phyloP scores from a whole-genome alignment of 495 filamentous ascomycete species.

The Aspergillus asperescens region DNA sequence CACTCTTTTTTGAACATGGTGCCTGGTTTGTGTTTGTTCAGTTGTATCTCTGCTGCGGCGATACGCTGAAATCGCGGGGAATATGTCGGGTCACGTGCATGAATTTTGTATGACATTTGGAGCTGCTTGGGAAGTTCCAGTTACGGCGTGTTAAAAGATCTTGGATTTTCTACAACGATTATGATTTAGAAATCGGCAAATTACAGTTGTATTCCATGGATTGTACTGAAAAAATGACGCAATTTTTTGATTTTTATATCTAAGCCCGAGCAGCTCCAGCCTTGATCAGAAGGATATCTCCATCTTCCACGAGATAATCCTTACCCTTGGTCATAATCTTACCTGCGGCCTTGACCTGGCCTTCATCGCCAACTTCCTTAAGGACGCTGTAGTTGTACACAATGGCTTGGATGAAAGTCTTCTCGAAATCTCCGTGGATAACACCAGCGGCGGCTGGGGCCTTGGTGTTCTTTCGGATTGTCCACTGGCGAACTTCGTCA shows the following conservation, averaged over 20 bases:
- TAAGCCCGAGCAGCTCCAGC: conserved; percentile 88
- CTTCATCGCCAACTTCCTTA: conserved; percentile 84
- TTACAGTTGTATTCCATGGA: no score
- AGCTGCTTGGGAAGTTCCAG: neutral
- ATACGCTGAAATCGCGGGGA: conserved; percentile 25
- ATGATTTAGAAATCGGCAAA: no score
- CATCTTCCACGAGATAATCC: conserved; percentile 69
- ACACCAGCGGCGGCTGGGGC: conserved; percentile 96
- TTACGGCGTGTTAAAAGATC: no score
- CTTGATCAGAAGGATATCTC: conserved; percentile 77
- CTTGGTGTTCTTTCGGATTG: conserved; percentile 92
- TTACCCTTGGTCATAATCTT: conserved; percentile 99
- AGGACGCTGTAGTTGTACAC: conserved; percentile 78
- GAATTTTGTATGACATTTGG: conserved; percentile 4
- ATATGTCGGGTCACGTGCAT: conserved; percentile 27
- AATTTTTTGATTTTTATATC: conserved; percentile 14
- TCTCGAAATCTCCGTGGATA: conserved; percentile 97
- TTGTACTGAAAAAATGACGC: neutral
- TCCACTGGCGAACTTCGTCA: conserved; percentile 99
- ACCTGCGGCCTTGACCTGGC: conserved; percentile 81
- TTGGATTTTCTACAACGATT: no score
- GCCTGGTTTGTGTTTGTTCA: conserved; percentile 18
- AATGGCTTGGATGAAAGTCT: conserved; percentile 97
- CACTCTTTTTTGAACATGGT: conserved; percentile 93
- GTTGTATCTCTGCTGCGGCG: conserved; percentile 3